Evolutionary conservation across 1,139 yeast species (phyloP), one percentile per base, ranked within the genome.

Genomic region (Protomyces gravidus): DNA sequence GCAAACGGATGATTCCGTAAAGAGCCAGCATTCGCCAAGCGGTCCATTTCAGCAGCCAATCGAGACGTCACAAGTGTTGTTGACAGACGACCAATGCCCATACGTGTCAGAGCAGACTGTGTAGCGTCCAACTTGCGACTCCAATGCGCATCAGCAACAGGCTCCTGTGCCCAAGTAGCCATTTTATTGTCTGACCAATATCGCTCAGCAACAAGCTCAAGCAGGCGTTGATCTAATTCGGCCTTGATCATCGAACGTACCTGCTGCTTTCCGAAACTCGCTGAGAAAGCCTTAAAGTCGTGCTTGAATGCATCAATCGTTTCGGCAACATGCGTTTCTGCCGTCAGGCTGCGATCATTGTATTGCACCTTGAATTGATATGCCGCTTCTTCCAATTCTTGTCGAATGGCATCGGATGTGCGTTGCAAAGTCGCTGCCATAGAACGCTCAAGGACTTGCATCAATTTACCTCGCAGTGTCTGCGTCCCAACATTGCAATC

Each of bases 361-460:
- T 89, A 94, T 71, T 92, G 97, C 25, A 94, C 98, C 71, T 94
- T 94, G 75, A 89, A 92, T 70, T 86, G 85, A 70, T 94, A 94
- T 1, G 95, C 77, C 0, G 97, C 83, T 68, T 94, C 98, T 71
- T 94, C 99, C 58, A 89, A 78, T 71, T 92, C 98, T 68, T 84
- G 92, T 65, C 87, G 89, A 58, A 94, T 90, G 5, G 90, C 80
- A 59, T 81, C 78, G 60, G 89, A 89, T 4, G 97, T 89, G 19
- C 98, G 97, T 65, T 84, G 85, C 61, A 94, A 77, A 1, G 95
- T 86, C 52, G 81, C 79, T 0, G 96, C 89, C 97, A 94, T 92
- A 2, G 96, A 86, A 64, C 80, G 82, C 68, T 92, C 98, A 67
- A 94, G 78, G 5, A 90, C 94, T 63, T 80, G 81, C 80, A 92